Evolutionary conservation across 2,329 filamentous ascomycete genomes (phyloP), one percentile per base, ranked within the genome.

Genomic region (Pestalotiopsis sp.): DNA sequence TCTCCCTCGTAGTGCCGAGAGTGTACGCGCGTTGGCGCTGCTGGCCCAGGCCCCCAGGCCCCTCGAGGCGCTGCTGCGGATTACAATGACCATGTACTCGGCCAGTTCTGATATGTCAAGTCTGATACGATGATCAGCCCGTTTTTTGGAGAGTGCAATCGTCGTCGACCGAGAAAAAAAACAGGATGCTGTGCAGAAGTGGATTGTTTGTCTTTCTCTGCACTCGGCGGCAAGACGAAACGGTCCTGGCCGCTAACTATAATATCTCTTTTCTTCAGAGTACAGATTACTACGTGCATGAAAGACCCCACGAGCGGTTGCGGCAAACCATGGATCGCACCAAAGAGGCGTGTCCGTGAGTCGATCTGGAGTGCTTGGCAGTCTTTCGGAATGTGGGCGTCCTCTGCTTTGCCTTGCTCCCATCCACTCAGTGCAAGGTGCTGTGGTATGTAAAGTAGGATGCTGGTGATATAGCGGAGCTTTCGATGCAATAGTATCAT

Each of bases 341-440:
- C 56, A 14, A 62, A 39, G 12, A 39, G n/a, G 25, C n/a, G 36
- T 39, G 25, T 27, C 23, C 17, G 27, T 62, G 59, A 39, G 13
- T 62, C 36, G 59, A 62, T n/a, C 59, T 41, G 27, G 31, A n/a
- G 59, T 62, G 31, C 31, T 59, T 39, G 27, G 20, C 14, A n/a
- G 31, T 39, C 27, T 36, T 36, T 38, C 59, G 59, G 59, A 62
- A 62, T 62, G 59, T 62, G 59, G 59, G 59, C 27, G 59, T 7
- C 38, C 13, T 4, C 23, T 38, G 59, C 27, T 62, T 27, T 27
- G 59, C 6, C 45, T 11, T 52, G 45, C 17, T 52, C 45, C 17
- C 45, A n/a, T 36, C 36, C 31, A 36, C 31, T 36, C 27, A 13
- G 31, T 39, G 59, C 27, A 62, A 39, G 12, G 59, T 61, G 58